Evolutionary conservation across 495 filamentous ascomycete species (phyloP), one percentile per base, ranked within the genome.

Genomic region (Tuber magnatum): DNA sequence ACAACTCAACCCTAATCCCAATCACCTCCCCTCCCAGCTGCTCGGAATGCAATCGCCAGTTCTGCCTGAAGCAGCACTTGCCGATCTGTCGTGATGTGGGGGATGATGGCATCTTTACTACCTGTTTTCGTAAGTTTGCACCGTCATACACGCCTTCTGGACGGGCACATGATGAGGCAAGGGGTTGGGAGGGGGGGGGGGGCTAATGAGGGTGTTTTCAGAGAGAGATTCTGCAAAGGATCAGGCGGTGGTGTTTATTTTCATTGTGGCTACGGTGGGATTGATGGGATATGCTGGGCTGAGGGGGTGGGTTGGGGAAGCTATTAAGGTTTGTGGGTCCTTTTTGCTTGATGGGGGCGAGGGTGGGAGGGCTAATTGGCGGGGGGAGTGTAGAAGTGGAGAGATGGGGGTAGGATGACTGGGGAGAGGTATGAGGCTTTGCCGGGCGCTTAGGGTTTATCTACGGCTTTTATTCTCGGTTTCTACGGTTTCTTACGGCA

Each of bases 221-320:
- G 90, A 97, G 84, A 87, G 94, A 76, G 94, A 98, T 83, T 94
- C 92, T 42, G 86, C 88, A 74, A 97, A 97, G 84, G 94, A 97
- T 80, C 88, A 93, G 83, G 88, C 94, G 44, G 94, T 99, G 40
- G 94, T 99, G 0, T 92, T 94, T 82, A 91, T 94, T 8, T 99
- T 99, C 82, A 93, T 99, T 39, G 84, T 94, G 74, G 91, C 92
- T 46, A 97, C 94, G 8, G 86, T 89, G n/a, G 92, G 92, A 4
- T 82, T 99, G 77, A 85, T 98, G 73, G 87, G 86, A 43, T 97
- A 92, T 89, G 94, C 95, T 1, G 88, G 88, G 24, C 83, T 92
- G 28, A 90, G 79, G n/a, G 76, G 76, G 42, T 81, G 76, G 73
- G 71, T 81, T 20, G 44, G 20, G 35, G 61, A 22, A 68, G 46